Evolutionary conservation across 2,329 filamentous ascomycete genomes (phyloP), one percentile per base, ranked within the genome.

Genomic region (Diplodia corticola): DNA sequence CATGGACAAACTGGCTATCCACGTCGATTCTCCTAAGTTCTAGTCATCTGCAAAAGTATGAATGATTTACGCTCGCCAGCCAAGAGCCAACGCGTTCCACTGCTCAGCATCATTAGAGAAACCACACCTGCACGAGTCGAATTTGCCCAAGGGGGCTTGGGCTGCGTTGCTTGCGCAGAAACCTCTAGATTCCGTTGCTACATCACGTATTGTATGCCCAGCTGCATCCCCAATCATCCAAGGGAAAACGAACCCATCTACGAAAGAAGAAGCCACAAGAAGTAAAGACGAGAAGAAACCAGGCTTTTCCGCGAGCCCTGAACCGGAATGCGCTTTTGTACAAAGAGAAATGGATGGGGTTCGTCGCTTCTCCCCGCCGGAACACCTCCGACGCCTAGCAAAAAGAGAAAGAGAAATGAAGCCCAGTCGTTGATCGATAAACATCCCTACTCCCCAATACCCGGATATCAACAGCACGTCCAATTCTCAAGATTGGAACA

Each of bases 401-500:
- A 44, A 57, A 57, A 40, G 20, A 24, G 13, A 57, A 57, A 40
- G 20, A 24, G 13, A 4, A 40, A 44, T 26, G 26, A 57, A 44
- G 7, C 40, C 40, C 40, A 12, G 40, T 44, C 40, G 40, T 44
- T 44, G 40, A 9, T 44, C 40, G 40, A 44, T 44, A 44, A 44
- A 44, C 17, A 20, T 44, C 40, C 30, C 10, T 9, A 10, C 49
- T 28, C 26, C 17, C 49, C 4, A 35, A 48, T 6, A 28, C 10
- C n/a, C 40, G 40, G 33, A 49, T 61, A 49, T 30, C 44, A 24
- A 12, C 12, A 13, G 4, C 37, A 9, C 20, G 4, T 17, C 24
- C 33, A 40, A n/a, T 22, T n/a, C 51, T 24, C 17, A 60, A 63
- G 86, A 88, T 77, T 89, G 88, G 73, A 90, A 90, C 20, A 86